Conservation (phyloP, 2,329 filamentous ascomycete species). For the Penicillium sp. region DNA sequence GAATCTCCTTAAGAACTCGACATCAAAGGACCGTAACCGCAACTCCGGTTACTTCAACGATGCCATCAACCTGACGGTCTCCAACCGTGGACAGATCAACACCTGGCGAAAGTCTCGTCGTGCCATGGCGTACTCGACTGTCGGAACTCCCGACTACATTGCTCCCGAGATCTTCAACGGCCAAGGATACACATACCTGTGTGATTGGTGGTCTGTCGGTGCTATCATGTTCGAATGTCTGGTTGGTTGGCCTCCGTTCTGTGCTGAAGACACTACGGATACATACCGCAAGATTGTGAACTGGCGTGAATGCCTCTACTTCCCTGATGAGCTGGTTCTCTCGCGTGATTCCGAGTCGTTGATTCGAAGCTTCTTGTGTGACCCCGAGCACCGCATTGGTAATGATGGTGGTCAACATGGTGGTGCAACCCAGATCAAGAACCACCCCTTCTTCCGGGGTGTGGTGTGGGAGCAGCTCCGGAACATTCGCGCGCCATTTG, state of each 20-base stretch:
- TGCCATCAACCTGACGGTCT: slow-evolving; percentile 96
- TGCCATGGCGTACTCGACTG: slow-evolving; percentile 96
- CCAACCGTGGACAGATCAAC: slow-evolving; percentile 96
- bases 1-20: slow-evolving; percentile 82
- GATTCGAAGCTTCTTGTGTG: slow-evolving; percentile 90
- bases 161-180: slow-evolving; percentile 97
- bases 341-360: slow-evolving; percentile 87
- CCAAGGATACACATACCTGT: slow-evolving; percentile 92
- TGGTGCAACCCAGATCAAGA: slow-evolving; percentile 89
- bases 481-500: slow-evolving; percentile 90
- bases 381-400: slow-evolving; percentile 87
- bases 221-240: slow-evolving; percentile 99
- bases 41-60: slow-evolving; percentile 89
- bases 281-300: slow-evolving; percentile 99
- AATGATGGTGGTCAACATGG: slow-evolving; percentile 59
- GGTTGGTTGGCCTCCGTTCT: slow-evolving; percentile 98
- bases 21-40: slow-evolving; percentile 69
- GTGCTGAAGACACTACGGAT: slow-evolving; percentile 93
- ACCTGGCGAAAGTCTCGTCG: slow-evolving; percentile 96
- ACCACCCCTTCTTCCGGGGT: slow-evolving; percentile 92
- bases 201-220: slow-evolving; percentile 98
- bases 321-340: slow-evolving; percentile 90
- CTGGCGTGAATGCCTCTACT: slow-evolving; percentile 93
- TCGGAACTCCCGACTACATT: slow-evolving; percentile 97
- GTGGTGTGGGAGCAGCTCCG: slow-evolving; percentile 93